Percentiles rank a stretch among this genome's conserved stretches.
Conservation (phyloP, 2,329 filamentous ascomycete species). For the Pestalotiopsis sp. region DNA sequence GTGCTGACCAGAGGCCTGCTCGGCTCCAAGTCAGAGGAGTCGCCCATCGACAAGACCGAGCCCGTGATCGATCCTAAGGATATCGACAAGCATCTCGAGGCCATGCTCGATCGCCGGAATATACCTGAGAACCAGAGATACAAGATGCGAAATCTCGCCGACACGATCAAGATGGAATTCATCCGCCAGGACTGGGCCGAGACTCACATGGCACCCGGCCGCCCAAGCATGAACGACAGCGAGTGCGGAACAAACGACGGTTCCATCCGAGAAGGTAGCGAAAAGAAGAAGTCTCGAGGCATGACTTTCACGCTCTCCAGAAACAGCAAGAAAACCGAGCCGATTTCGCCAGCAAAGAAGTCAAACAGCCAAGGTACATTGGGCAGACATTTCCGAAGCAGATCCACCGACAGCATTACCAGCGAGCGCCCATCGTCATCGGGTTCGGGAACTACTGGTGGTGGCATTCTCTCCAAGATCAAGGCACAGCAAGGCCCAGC, state of each 20-base stretch:
- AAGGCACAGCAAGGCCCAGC: slow-evolving; percentile 75
- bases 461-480: slow-evolving; percentile 66
- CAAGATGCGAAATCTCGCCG: slow-evolving; percentile 88
- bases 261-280: slow-evolving; percentile 45
- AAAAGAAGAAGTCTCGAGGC: slow-evolving; percentile 65
- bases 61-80: slow-evolving; percentile 53
- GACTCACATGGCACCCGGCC: slow-evolving; percentile 40
- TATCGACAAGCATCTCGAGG: slow-evolving; percentile 61
- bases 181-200: slow-evolving; percentile 86
- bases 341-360: slow-evolving; percentile 74
- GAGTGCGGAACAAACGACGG: slow-evolving; percentile 38
- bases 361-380: slow-evolving; percentile 66
- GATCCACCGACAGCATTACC: slow-evolving; percentile 71
- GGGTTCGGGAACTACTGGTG: slow-evolving; percentile 50
- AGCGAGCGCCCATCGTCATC: slow-evolving; percentile 60
- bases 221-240: slow-evolving; percentile 37
- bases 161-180: slow-evolving; percentile 93
- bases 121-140: slow-evolving; percentile 92
- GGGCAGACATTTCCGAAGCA: slow-evolving; percentile 68
- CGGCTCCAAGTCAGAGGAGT: slow-evolving; percentile 39
- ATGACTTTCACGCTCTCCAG: slow-evolving; percentile 80
- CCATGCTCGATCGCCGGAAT: slow-evolving; percentile 80
- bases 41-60: slow-evolving; percentile 50
- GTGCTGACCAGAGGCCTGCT: slow-evolving; percentile 41
- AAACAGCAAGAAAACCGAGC: slow-evolving; percentile 55